phyloP scores from a whole-genome alignment of 1,139 yeast species.

The Nakaseomyces sp. region DNA sequence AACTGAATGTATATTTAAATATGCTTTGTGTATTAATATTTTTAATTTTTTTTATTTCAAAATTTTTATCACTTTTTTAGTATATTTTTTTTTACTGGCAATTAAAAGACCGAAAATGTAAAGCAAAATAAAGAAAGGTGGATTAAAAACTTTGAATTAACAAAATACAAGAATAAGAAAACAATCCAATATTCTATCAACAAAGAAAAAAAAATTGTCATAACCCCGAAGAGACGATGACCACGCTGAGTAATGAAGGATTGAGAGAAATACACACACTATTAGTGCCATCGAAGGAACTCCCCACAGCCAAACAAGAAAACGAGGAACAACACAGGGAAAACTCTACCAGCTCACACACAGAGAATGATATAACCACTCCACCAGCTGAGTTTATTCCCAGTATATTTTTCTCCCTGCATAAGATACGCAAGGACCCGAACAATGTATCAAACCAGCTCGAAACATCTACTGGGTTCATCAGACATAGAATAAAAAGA shows the following conservation, averaged over 20 bases:
- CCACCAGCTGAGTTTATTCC: slow-evolving; percentile 27
- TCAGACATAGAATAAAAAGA: slow-evolving; percentile 28
- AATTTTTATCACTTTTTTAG: too few relatives aligned
- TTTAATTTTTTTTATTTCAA: not conserved
- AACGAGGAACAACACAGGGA: not conserved
- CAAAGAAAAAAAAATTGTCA: too few relatives aligned
- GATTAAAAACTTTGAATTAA: too few relatives aligned
- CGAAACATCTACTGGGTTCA: slow-evolving; percentile 28
- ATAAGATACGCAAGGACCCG: slow-evolving; percentile 28
- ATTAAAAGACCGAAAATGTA: too few relatives aligned
- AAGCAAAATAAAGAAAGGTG: too few relatives aligned
- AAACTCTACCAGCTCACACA: not conserved
- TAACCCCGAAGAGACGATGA: too few relatives aligned
- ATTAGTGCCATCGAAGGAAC: slow-evolving; percentile 8
- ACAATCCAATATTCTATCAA: too few relatives aligned
- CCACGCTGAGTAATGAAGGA: slow-evolving; percentile 11
- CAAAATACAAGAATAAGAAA: too few relatives aligned
- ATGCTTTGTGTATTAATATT: not conserved
- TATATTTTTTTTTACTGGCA: too few relatives aligned
- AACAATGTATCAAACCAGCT: slow-evolving; percentile 26
- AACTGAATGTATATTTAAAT: not conserved
- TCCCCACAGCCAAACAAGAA: not conserved
- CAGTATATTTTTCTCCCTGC: slow-evolving; percentile 27
- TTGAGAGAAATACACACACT: slow-evolving; percentile 11
- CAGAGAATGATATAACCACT: slow-evolving; percentile 7